Evolutionary conservation across 352 stramenopile species (phyloP), one percentile per base, ranked within the genome.

Genomic region (Globisporangium echinulatum): DNA sequence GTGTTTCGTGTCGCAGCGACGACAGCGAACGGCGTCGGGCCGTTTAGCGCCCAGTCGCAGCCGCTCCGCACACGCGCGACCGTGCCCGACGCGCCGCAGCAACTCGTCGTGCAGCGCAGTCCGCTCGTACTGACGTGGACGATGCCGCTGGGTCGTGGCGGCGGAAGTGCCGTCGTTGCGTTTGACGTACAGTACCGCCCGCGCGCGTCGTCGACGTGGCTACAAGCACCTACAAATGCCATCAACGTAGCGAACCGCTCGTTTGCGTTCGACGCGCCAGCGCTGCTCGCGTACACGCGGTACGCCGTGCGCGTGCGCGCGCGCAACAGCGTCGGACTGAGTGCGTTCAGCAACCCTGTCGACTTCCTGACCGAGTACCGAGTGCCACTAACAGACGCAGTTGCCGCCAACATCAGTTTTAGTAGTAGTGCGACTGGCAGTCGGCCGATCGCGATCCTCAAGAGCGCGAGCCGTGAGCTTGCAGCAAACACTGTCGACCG

Each of bases 181-280:
- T 90, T 83, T 17, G 77, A 88, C 1, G 62, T 87, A 3, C 74
- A 86, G 25, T 74, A 79, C 15, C 74, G 74, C 10, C 50, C 36
- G 10, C 39, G 61, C 4, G 58, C 48, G 37, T 75, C 77, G 15
- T 79, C 77, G 4, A 83, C 76, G 39, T 88, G 80, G 80, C 68
- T 70, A 13, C 53, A 65, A 49, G 47, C 67, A 11, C 9, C 56
- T 36, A 9, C 49, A 4, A 17, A 25, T 11, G 15, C 57, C 8
- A 37, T 68, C 10, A 47, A 70, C 36, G 0, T 17, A 56, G 10
- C 38, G 49, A 46, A 37, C 19, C 15, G 52, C 36, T 44, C 39
- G 7, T 58, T 61, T 17, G 17, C 39, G 40, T 61, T 65, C 60
- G 25, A 70, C 49, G 7, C 43, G 36, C 17, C 53, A 33, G n/a